Evolutionary conservation across 1,139 yeast genomes (phyloP), one percentile per base, ranked within the genome.

Genomic region (Magnusiomyces tetraspermus): DNA sequence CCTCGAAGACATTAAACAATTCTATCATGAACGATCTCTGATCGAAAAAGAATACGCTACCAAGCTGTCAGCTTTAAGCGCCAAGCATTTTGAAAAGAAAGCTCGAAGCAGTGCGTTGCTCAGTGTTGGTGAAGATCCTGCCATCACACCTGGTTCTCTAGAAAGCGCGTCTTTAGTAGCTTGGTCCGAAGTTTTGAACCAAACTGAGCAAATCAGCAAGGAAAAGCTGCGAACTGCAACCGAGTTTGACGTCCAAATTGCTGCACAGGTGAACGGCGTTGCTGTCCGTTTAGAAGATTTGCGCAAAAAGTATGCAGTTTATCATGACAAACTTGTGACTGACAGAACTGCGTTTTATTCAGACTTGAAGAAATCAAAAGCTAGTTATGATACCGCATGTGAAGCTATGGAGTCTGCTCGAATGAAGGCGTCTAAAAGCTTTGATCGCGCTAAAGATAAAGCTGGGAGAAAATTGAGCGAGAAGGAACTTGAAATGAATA

Each of bases 121-220:
- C 37, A 82, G 92, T 40, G 98, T 94, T 6, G 99, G 99, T 28
- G 96, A 88, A 58, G 78, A 79, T 28, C 98, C 99, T 0, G 79
- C 82, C 47, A 78, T 87, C 52, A 92, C 99, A 0, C 97, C 98
- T 0, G 98, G 99, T 0, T 89, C 97, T 0, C 72, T 92, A 51
- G 98, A 94, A 64, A 79, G 87, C 58, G 96, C 97, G 0, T 77
- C 88, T n/a, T 71, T 90, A 59, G 96, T 88, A n/a, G 80, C 95
- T 3, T 92, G 98, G 98, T 86, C 82, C 48, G 95, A 88, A 59
- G 79, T 92, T 15, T 74, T 92, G 57, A 78, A 87, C 4, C 95
- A 88, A 64, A 87, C 97, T 0, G 97, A 90, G 66, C 74, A 77
- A 30, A 78, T 87, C 47, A 85, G 96, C 30, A 79, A 76, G 51